A percentile compares a stretch with the other conserved stretches of the same genome.
Evolutionary conservation across 2,329 filamentous ascomycete genomes (phyloP).

Genomic region (Fusarium vanettenii): DNA sequence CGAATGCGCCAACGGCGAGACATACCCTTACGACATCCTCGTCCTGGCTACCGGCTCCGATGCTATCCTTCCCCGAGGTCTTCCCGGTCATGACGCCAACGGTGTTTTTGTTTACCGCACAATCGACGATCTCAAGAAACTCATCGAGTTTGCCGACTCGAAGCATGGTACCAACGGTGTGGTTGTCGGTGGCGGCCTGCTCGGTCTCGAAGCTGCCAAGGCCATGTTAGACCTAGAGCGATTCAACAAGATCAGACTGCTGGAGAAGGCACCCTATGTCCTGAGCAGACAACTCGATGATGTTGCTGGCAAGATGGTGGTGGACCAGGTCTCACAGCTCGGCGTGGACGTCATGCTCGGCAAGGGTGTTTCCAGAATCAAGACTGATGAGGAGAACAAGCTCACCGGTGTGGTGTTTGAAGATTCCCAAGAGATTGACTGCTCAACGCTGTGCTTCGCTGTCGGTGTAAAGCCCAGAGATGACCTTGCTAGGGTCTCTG

Average conservation of each 20-base stretch:
- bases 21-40: conserved; percentile 81
- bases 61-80: conserved; percentile 77
- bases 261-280: conserved; percentile 87
- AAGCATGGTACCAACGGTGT: conserved; percentile 76
- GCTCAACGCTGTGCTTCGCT: conserved; percentile 87
- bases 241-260: conserved; percentile 78
- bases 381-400: conserved; percentile 73
- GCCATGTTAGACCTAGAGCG: conserved; percentile 88
- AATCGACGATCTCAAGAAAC: conserved; percentile 80
- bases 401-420: conserved; percentile 83
- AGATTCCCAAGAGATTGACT: conserved; percentile 81
- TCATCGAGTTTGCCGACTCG: conserved; percentile 78
- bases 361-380: conserved; percentile 79
- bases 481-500: conserved; percentile 76
- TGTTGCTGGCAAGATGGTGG: conserved; percentile 84
- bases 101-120: conserved; percentile 92
- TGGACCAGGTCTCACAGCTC: conserved; percentile 81
- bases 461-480: conserved; percentile 88
- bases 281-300: conserved; percentile 83
- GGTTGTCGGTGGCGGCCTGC: conserved; percentile 85
- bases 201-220: conserved; percentile 90
- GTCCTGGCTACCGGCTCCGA: conserved; percentile 90
- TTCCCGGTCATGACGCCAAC: conserved; percentile 80
- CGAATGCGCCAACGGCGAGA: conserved; percentile 75
- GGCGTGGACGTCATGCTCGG: conserved; percentile 84